Percentiles rank a stretch among this genome's conserved stretches.
Conservation (phyloP, 1,139 yeast species). For the Pichia sp. region DNA sequence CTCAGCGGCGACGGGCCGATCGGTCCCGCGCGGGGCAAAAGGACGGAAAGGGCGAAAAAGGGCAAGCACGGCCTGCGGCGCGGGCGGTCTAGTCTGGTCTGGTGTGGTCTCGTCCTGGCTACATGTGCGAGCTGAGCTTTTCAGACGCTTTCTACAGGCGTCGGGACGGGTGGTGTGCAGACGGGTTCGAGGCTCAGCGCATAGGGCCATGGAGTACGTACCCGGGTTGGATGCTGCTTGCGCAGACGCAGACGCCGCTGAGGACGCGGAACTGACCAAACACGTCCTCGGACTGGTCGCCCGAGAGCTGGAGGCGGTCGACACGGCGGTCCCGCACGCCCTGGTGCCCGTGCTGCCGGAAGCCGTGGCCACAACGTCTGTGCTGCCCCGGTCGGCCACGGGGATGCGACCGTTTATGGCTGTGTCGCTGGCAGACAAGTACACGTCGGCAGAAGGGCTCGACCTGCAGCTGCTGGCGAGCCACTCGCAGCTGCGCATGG, state of each 20-base stretch:
- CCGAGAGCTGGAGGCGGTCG: background rate
- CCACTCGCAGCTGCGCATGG: slow-evolving; percentile 8
- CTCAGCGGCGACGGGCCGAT: background rate
- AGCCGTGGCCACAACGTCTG: background rate
- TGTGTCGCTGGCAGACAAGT: slow-evolving; percentile 9
- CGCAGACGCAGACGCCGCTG: background rate
- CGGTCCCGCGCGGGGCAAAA: background rate
- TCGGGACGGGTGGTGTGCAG: no score
- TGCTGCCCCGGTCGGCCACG: slow-evolving; percentile 2
- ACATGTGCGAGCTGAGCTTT: no score
- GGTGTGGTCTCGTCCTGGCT: no score
- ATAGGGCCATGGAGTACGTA: slow-evolving; percentile 8
- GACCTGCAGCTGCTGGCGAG: slow-evolving; percentile 12
- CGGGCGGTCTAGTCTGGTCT: no score
- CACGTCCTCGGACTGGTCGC: background rate
- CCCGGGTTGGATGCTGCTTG: slow-evolving; percentile 3
- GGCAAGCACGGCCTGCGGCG: background rate
- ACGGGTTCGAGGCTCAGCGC: no score
- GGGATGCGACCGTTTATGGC: slow-evolving; percentile 3
- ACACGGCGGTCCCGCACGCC: background rate
- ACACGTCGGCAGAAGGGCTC: background rate
- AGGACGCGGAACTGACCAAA: background rate
- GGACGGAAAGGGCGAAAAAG: no score
- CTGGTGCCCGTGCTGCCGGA: background rate
- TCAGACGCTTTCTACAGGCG: no score